Conservation (phyloP, 176 grass and related monocot species). For the Aegilops umbellulata region DNA sequence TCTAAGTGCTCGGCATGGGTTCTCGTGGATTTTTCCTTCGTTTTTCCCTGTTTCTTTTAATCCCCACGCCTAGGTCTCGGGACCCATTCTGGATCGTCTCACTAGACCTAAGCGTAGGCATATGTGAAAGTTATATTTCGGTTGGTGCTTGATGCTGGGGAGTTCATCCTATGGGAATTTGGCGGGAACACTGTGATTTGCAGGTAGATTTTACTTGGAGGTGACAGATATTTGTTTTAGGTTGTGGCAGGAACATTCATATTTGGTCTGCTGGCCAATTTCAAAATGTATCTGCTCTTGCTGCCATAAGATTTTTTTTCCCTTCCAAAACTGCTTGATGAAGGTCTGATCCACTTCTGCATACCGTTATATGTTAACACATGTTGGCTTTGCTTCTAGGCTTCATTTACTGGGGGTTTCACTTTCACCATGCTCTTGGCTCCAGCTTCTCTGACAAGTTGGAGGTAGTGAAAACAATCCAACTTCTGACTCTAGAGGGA, state of each 20-base stretch:
- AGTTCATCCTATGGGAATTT: neutral
- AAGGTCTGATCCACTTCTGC: neutral
- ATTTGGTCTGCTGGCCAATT: neutral
- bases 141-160: neutral
- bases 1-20: neutral
- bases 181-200: neutral
- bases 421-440: neutral
- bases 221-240: neutral
- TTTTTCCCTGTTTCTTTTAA: neutral
- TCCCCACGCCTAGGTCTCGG: neutral
- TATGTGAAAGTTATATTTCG: neutral
- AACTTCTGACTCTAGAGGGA: conserved; percentile 1
- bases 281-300: neutral
- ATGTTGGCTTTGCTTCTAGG: neutral
- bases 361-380: neutral
- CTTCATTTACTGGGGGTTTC: neutral
- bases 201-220: neutral
- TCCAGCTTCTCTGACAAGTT: conserved; percentile 3
- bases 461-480: neutral
- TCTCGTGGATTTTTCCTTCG: neutral
- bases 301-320: neutral
- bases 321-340: neutral
- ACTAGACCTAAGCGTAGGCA: neutral
- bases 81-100: neutral
- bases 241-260: neutral